Evolutionary conservation across 2,329 filamentous ascomycete species (phyloP), one percentile per base, ranked within the genome.

Genomic region (Bipolaris victoriae): DNA sequence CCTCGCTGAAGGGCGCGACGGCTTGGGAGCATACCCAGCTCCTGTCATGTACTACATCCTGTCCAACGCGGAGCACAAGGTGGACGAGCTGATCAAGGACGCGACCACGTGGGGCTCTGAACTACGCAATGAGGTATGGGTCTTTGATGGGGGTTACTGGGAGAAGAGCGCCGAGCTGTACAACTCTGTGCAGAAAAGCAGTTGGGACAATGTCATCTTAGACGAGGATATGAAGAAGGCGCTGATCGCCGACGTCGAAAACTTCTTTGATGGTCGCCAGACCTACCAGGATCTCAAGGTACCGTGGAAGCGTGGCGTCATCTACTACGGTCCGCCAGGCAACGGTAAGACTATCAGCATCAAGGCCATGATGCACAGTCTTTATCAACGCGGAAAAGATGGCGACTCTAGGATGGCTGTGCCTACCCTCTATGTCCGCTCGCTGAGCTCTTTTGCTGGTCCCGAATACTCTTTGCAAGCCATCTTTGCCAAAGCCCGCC

Each of bases 291-390:
- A 82, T 46, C 79, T 90, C 41, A 81, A 82, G 58, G 86, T 90
- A 4, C 87, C 88, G 0, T 91, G 88, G 88, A 90, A 91, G 80
- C 78, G 88, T 45, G 88, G 88, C 0, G 77, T 90, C 43, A 89
- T 90, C 56, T 89, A 88, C 68, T 83, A 89, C 60, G 88, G 87
- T 0, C 84, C 86, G 0, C 86, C 83, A 0, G 83, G 83, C 11
- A 90, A 90, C 57, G 88, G 72, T 47, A 90, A 90, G 77, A 90
- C 88, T 0, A 88, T 90, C 63, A 86, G 83, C 33, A 87, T 90
- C 76, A 90, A 90, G 75, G 88, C 88, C 0, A 84, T 86, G 66
- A 90, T 90, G 86, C 82, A 88, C 64, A 82, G 80, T 57, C 79
- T 90, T 0, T 86, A 84, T 62, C 74, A 80, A 18, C 80, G 82